A percentile compares a stretch with the other conserved stretches of the same genome.
Conservation (phyloP, 371 early-diverging fungal genomes). For the Synchytrium microbalum region DNA sequence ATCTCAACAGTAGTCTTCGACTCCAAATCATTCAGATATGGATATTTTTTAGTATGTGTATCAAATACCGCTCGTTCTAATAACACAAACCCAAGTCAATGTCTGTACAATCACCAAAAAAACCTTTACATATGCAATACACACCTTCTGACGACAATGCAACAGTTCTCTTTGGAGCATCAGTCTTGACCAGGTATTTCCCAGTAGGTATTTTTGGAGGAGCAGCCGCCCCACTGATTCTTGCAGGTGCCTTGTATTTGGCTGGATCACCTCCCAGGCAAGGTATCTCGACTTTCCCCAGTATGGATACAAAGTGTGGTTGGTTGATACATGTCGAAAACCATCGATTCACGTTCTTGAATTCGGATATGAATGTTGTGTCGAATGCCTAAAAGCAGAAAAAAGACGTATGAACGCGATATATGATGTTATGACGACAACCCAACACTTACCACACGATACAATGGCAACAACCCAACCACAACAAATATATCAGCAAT, state of each 20-base stretch:
- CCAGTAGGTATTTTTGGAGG: background rate
- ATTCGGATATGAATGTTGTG: slow-evolving; percentile 50
- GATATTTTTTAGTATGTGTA: background rate
- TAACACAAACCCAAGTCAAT: background rate
- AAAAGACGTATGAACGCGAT: no score
- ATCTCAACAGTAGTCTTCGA: background rate
- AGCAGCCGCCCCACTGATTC: no score
- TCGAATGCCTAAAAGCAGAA: no score
- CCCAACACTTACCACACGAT: slow-evolving; percentile 22
- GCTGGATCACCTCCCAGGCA: background rate
- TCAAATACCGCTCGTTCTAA: background rate
- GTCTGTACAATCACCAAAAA: background rate
- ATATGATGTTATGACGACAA: no score
- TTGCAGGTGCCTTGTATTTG: background rate
- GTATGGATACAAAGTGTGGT: slow-evolving; percentile 58
- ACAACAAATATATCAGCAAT: slow-evolving; percentile 66
- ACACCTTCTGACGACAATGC: background rate
- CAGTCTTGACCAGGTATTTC: background rate
- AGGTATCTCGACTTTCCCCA: slow-evolving; percentile 53
- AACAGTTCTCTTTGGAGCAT: background rate
- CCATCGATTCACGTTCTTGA: slow-evolving; percentile 70
- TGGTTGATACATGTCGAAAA: slow-evolving; percentile 67
- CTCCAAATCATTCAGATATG: background rate
- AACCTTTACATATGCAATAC: no score
- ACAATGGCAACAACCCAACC: slow-evolving; percentile 42